Conservation (phyloP, 495 filamentous ascomycete species). For the Aspergillus nanangensis region DNA sequence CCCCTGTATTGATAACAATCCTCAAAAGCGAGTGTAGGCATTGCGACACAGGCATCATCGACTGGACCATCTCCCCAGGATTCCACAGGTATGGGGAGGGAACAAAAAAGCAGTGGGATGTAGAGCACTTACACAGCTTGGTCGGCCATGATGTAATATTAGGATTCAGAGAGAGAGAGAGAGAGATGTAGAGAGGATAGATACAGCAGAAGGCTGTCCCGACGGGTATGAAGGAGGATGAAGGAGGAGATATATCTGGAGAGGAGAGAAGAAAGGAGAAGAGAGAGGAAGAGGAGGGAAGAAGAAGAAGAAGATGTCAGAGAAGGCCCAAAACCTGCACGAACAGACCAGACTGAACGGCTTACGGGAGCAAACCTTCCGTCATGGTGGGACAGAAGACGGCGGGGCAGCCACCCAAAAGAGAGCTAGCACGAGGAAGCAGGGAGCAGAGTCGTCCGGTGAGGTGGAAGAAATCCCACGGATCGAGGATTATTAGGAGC, state of each 20-base stretch:
- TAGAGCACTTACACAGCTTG: conserved; percentile 54
- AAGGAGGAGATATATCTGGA: conserved; percentile 12
- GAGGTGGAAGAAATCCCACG: conserved; percentile 24
- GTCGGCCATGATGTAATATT: conserved; percentile 40
- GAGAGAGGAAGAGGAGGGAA: conserved; percentile 11
- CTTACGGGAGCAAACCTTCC: conserved; percentile 45
- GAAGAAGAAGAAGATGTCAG: conserved; percentile 15
- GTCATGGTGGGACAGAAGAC: conserved; percentile 37
- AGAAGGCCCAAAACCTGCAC: conserved; percentile 7
- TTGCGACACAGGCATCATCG: too few relatives aligned
- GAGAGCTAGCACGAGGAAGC: conserved; percentile 3
- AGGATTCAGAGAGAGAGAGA: conserved; percentile 7
- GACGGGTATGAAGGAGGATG: conserved; percentile 3
- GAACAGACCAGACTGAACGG: conserved; percentile 19
- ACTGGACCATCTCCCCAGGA: too few relatives aligned
- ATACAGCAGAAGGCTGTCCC: conserved; percentile 8
- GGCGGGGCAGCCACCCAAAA: conserved; percentile 16
- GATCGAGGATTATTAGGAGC: neutral
- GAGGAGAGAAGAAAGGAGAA: conserved; percentile 7
- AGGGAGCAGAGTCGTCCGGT: conserved; percentile 44
- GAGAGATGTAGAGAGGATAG: conserved; percentile 9
- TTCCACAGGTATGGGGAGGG: conserved; percentile 13
- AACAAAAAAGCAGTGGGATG: conserved; percentile 8
- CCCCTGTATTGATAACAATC: too few relatives aligned
- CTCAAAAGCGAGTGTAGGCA: too few relatives aligned